Evolutionary conservation across 768 basidiomycete genomes (phyloP).

Genomic region (Pleurotus sapidus): DNA sequence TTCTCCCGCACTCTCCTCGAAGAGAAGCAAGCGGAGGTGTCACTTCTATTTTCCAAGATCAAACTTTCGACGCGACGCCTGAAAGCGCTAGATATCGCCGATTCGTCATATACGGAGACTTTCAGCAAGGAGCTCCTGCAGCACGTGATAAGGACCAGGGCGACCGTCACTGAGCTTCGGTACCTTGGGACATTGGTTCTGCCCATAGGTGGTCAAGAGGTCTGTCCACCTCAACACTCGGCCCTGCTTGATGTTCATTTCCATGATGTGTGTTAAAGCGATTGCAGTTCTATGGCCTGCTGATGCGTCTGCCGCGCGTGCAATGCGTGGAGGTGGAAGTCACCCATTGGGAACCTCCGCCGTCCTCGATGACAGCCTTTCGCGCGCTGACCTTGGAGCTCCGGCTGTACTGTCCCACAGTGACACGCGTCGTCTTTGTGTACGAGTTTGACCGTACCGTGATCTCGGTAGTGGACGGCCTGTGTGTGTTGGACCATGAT

Average conservation of each 20-base stretch:
- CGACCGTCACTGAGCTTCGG: conserved; percentile 36
- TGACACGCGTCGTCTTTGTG: conserved; percentile 57
- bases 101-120: conserved; percentile 51
- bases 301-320: conserved; percentile 50
- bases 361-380: conserved; percentile 47
- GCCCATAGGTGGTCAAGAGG: conserved; percentile 55
- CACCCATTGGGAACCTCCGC: conserved; percentile 62
- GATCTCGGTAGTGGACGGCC: conserved; percentile 32
- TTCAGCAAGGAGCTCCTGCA: conserved; percentile 55
- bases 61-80: conserved; percentile 40
- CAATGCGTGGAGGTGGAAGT: conserved; percentile 62
- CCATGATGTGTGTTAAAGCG: conserved; percentile 34
- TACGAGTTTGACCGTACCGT: conserved; percentile 59
- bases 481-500: conserved; percentile 30
- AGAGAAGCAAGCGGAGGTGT: conserved; percentile 54
- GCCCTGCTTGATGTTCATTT: conserved; percentile 6
- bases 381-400: conserved; percentile 60
- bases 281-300: conserved; percentile 56
- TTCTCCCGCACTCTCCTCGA: conserved; percentile 49
- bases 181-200: conserved; percentile 67
- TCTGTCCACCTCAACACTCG: conserved; percentile 18
- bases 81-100: conserved; percentile 58
- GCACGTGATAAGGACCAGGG: conserved; percentile 32
- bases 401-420: conserved; percentile 53
- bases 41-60: conserved; percentile 43